Evolutionary conservation across 2,329 filamentous ascomycete species (phyloP), one percentile per base, ranked within the genome.

Genomic region (Diatrype stigma): DNA sequence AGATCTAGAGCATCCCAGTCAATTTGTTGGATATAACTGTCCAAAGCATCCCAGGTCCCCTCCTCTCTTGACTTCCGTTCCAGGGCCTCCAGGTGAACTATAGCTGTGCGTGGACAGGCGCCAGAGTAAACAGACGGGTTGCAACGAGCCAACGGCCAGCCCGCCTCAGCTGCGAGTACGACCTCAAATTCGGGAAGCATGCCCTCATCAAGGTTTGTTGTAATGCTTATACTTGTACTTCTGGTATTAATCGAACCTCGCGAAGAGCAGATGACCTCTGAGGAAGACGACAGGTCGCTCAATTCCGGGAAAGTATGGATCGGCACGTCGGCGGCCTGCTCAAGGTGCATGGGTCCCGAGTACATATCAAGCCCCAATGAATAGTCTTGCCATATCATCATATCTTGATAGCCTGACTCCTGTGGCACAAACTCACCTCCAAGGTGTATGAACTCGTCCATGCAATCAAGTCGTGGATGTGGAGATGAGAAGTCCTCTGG

Each of bases 61-160:
- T 75, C 73, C 26, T 76, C 67, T 51, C 74, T 77, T 2, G 74
- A 76, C 55, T 74, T 75, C 22, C 74, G 70, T 57, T 79, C 76
- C 22, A 81, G 63, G 44, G 71, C 75, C 58, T 79, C 76, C 0
- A 80, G 67, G 52, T 80, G 76, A 22, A 77, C 68, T 32, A 78
- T 75, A 4, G 76, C 76, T 7, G 77, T 80, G 4, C 73, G 69
- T 0, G 74, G 76, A 47, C 76, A 79, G 1, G 67, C 62, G 2
- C 67, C 71, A 0, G 75, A 74, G 55, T 68, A 75, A 12, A 71
- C 64, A 2, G 69, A 70, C 1, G 71, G 73, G 51, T 75, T 80
- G 60, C 78, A 80, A 17, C 75, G 69, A 3, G 76, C 77, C 28
- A 80, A 59, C 12, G 77, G 76, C 78, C 77, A 81, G 1, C 71